phyloP scores from a whole-genome alignment of 352 stramenopile genomes.

The Phytophthora quininea region DNA sequence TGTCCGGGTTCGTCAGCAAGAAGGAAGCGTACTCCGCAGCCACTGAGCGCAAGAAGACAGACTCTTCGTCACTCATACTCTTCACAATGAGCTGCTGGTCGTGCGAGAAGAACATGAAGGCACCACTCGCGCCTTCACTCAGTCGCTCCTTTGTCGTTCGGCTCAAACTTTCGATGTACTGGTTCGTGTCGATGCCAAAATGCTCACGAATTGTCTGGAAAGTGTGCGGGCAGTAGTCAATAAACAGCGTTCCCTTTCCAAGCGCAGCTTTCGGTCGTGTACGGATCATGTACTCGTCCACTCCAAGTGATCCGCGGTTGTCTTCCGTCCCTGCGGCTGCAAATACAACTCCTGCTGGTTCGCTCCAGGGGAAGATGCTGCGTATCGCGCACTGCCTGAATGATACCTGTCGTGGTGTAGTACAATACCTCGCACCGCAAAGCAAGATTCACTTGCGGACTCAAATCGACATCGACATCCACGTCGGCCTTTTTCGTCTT shows the following conservation, averaged over 20 bases:
- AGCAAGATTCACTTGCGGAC: slow-evolving; percentile 85
- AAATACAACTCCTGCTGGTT: slow-evolving; percentile 83
- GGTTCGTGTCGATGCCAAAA: slow-evolving; percentile 82
- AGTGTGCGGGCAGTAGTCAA: slow-evolving; percentile 86
- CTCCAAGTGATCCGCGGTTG: slow-evolving; percentile 72
- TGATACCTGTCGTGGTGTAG: slow-evolving; percentile 89
- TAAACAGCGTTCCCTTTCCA: slow-evolving; percentile 85
- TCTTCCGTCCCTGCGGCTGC: slow-evolving; percentile 79
- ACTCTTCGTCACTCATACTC: slow-evolving; percentile 90
- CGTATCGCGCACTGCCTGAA: slow-evolving; percentile 80
- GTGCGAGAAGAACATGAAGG: slow-evolving; percentile 91
- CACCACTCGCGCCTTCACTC: slow-evolving; percentile 86
- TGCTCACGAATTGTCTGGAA: slow-evolving; percentile 89
- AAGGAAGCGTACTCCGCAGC: slow-evolving; percentile 83
- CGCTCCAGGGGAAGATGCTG: slow-evolving; percentile 70
- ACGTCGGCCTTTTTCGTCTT: slow-evolving; percentile 68
- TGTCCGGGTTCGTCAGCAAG: slow-evolving; percentile 83
- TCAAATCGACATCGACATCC: slow-evolving; percentile 86
- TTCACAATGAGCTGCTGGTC: slow-evolving; percentile 91
- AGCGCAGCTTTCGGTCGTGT: slow-evolving; percentile 73
- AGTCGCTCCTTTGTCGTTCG: slow-evolving; percentile 86
- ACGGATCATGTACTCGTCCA: slow-evolving; percentile 89
- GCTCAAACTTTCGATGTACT: slow-evolving; percentile 86
- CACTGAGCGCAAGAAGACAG: slow-evolving; percentile 80
- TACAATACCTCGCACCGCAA: slow-evolving; percentile 87